Evolutionary conservation across 768 basidiomycete genomes (phyloP).

Genomic region (Glaciozyma martinii): DNA sequence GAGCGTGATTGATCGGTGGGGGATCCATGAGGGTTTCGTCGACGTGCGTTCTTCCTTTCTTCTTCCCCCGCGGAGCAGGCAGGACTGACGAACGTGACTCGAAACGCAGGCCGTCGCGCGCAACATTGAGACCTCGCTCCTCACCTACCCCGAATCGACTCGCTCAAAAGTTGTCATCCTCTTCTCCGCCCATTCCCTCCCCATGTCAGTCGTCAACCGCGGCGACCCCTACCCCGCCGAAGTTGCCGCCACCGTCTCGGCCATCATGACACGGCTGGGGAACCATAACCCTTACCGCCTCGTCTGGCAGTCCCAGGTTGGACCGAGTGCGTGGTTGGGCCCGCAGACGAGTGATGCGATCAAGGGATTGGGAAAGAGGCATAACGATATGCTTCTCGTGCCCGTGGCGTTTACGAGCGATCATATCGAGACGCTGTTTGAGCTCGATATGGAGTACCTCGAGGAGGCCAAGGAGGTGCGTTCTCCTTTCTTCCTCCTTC

Average conservation of each 20-base stretch:
- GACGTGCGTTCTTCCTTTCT: slow-evolving; percentile 53
- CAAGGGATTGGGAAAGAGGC: slow-evolving; percentile 49
- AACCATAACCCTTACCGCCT: slow-evolving; percentile 71
- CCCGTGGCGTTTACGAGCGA: slow-evolving; percentile 98
- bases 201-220: slow-evolving; percentile 96
- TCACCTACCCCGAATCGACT: slow-evolving; percentile 61
- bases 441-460: slow-evolving; percentile 86
- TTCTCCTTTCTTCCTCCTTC: neutral
- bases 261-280: slow-evolving; percentile 77
- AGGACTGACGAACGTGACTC: neutral
- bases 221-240: slow-evolving; percentile 95
- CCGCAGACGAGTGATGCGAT: slow-evolving; percentile 88
- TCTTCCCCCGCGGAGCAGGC: neutral
- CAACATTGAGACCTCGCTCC: slow-evolving; percentile 72
- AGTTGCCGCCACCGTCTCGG: slow-evolving; percentile 84
- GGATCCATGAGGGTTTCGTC: slow-evolving; percentile 84
- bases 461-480: slow-evolving; percentile 82
- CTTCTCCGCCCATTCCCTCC: slow-evolving; percentile 95
- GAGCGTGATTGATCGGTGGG: slow-evolving; percentile 99
- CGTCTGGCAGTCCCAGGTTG: slow-evolving; percentile 97
- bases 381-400: slow-evolving; percentile 56
- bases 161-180: slow-evolving; percentile 71
- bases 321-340: slow-evolving; percentile 96
- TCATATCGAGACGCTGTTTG: slow-evolving; percentile 96
- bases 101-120: slow-evolving; percentile 69